Conservation (phyloP, 2,329 filamentous ascomycete genomes). For the Nakataea oryzae region DNA sequence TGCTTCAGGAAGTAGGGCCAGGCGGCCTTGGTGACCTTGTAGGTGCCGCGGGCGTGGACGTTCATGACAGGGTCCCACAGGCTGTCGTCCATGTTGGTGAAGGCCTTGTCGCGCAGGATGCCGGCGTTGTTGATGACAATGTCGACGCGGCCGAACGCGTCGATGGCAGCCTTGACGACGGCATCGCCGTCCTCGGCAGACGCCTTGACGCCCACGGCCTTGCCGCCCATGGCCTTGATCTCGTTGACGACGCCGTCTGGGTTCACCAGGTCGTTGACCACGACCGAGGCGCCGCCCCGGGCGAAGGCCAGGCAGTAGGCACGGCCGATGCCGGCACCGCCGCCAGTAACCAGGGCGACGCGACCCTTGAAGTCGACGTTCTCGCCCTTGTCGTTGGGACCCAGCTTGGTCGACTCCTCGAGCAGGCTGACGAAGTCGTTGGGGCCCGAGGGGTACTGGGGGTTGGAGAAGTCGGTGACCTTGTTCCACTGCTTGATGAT, state of each 20-base stretch:
- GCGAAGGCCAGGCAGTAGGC: constrained; percentile 80
- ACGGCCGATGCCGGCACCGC: constrained; percentile 81
- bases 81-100: constrained; percentile 92
- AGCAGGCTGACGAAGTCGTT: constrained; percentile 83
- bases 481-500: constrained; percentile 84
- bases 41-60: constrained; percentile 88
- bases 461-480: constrained; percentile 74
- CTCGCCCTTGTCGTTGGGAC: constrained; percentile 60
- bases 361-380: constrained; percentile 73
- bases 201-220: constrained; percentile 87
- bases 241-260: constrained; percentile 85
- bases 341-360: constrained; percentile 80
- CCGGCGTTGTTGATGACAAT: constrained; percentile 97
- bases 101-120: constrained; percentile 95
- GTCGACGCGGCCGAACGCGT: constrained; percentile 86
- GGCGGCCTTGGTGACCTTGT: constrained; percentile 92
- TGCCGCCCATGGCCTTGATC: constrained; percentile 80
- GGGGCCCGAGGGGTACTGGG: constrained; percentile 73
- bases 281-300: constrained; percentile 70
- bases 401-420: constrained; percentile 71
- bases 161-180: constrained; percentile 87
- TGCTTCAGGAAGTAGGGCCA: constrained; percentile 98
- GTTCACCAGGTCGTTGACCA: constrained; percentile 93
- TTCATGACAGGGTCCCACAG: constrained; percentile 88
- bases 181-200: constrained; percentile 86